Percentiles rank a stretch among this genome's conserved stretches.
Conservation (phyloP, 2,329 filamentous ascomycete species). For the Fusarium guadeloupense region DNA sequence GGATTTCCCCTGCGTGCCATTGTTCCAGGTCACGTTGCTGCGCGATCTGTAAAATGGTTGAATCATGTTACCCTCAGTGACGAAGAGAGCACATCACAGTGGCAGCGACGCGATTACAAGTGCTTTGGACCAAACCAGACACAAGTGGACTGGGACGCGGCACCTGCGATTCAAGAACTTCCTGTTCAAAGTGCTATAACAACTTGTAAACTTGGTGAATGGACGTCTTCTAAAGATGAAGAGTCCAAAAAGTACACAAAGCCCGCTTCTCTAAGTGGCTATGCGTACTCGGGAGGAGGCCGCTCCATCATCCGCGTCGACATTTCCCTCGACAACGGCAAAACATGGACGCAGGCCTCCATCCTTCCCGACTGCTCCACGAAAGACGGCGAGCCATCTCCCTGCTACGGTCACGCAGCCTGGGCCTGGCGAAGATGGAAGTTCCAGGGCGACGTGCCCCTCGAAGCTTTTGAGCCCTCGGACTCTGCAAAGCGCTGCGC, state of each 20-base stretch:
- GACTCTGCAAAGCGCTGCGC: constrained; percentile 49
- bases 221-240: constrained; percentile 25
- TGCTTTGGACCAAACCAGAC: constrained; percentile 71
- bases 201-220: constrained; percentile 54
- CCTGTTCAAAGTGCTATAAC: constrained; percentile 75
- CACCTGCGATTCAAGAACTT: constrained; percentile 73
- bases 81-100: constrained; percentile 72
- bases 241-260: constrained; percentile 10
- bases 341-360: constrained; percentile 70
- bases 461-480: constrained; percentile 38
- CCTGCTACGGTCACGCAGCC: constrained; percentile 55
- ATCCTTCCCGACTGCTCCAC: constrained; percentile 61
- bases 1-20: constrained; percentile 71
- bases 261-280: constrained; percentile 62
- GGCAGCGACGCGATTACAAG: constrained; percentile 75
- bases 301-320: constrained; percentile 74
- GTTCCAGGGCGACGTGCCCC: constrained; percentile 60
- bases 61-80: constrained; percentile 70
- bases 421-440: constrained; percentile 75
- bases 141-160: constrained; percentile 69
- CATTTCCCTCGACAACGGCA: constrained; percentile 69
- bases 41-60: constrained; percentile 75
- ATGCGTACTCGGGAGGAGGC: constrained; percentile 75
- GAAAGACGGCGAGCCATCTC: constrained; percentile 39
- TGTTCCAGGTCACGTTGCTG: constrained; percentile 72